Conservation (phyloP, 371 early-diverging fungal genomes). For the Conidiobolus incongruus region DNA sequence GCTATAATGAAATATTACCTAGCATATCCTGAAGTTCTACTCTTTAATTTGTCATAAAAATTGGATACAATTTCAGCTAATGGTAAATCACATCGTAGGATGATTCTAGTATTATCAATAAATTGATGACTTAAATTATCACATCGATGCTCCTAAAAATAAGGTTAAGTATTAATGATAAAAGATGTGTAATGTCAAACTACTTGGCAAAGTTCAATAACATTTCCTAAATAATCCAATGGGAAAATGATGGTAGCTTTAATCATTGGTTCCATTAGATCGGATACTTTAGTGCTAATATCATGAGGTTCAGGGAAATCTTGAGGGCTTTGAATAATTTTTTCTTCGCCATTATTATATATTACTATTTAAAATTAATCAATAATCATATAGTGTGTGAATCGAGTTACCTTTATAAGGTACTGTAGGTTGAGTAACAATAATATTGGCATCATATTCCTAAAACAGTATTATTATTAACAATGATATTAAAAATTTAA, state of each 20-base stretch:
- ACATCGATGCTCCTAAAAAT: conserved; percentile 36
- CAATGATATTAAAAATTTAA: no score
- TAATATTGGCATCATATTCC: conserved; percentile 79
- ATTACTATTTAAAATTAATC: conserved; percentile 13
- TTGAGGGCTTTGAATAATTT: conserved; percentile 60
- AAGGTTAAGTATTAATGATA: neutral
- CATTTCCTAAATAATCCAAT: conserved; percentile 65
- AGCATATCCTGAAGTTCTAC: conserved; percentile 80
- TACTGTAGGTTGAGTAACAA: conserved; percentile 85
- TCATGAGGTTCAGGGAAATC: conserved; percentile 76
- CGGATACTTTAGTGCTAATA: conserved; percentile 28
- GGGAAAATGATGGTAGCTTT: conserved; percentile 81
- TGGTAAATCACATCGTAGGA: conserved; percentile 73
- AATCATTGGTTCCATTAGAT: conserved; percentile 81
- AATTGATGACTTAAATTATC: conserved; percentile 65
- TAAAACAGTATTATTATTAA: conserved; percentile 8
- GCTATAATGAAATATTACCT: conserved; percentile 11
- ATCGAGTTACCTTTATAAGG: conserved; percentile 38
- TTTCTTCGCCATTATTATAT: conserved; percentile 24
- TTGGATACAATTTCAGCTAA: conserved; percentile 81
- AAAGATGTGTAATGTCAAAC: conserved; percentile 5
- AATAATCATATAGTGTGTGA: neutral
- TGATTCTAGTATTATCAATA: conserved; percentile 64
- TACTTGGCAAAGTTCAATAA: conserved; percentile 80
- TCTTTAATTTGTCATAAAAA: conserved; percentile 86